These are phyloP conservation scores for Plasmodium gonderi DNA, from an alignment of 169 alveolate genomes.

Conservation along the genomic window DNA sequence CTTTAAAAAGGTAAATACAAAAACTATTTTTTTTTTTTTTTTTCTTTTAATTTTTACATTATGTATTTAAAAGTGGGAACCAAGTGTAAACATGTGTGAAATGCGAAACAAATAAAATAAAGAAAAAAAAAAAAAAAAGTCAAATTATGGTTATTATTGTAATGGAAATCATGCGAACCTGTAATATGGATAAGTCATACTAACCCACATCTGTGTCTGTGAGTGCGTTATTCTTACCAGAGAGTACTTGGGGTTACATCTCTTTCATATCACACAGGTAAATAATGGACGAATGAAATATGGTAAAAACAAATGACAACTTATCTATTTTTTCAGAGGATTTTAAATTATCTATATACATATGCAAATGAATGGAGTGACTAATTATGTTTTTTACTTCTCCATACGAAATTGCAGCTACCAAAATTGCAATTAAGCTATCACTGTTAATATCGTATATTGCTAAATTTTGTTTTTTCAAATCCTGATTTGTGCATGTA, in stretches of 20 bases:
- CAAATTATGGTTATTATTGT: neutral
- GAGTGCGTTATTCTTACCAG: neutral
- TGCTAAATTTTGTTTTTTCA: conserved; percentile 25
- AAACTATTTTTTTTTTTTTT: neutral
- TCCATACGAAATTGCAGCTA: conserved; percentile 58
- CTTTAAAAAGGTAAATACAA: neutral
- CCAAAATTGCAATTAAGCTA: conserved; percentile 43
- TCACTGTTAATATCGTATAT: conserved; percentile 70
- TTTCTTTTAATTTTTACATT: neutral
- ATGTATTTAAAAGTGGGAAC: neutral
- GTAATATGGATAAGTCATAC: neutral
- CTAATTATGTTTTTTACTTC: conserved; percentile 57
- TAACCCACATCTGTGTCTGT: neutral
- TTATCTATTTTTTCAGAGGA: conserved; percentile 72
- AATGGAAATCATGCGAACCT: neutral
- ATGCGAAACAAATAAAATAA: neutral
- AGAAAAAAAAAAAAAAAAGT: neutral
- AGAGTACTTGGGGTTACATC: neutral
- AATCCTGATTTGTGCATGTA: conserved; percentile 14
- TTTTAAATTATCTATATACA: conserved; percentile 72
- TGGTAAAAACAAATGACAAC: conserved; percentile 66
- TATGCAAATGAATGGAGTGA: conserved; percentile 72
- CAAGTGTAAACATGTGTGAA: neutral
- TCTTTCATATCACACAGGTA: conserved; percentile 70
- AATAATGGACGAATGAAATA: conserved; percentile 70